These are phyloP conservation scores for Marchantia paleacea DNA, from an alignment of 225 moss, liverwort and hornwort species.

Conservation along the genomic window DNA sequence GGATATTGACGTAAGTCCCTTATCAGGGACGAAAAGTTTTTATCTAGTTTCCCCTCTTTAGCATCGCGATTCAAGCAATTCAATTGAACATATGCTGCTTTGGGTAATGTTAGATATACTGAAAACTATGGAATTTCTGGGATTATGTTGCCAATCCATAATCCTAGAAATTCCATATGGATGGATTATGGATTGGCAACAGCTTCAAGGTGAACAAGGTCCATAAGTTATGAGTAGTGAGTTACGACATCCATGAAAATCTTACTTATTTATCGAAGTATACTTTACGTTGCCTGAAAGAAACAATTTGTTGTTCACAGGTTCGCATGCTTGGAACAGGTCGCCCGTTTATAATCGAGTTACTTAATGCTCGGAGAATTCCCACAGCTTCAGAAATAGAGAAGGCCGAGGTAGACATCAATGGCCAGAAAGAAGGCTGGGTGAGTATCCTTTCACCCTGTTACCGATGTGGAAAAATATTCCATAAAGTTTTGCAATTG, in stretches of 20 bases:
- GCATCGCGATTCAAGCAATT: no score
- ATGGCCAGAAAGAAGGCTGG: constrained; percentile 76
- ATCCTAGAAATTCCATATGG: no score
- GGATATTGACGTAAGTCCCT: constrained; percentile 82
- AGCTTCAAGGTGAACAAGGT: not conserved
- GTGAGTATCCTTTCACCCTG: constrained; percentile 49
- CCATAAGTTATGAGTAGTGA: not conserved
- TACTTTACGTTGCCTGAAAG: not conserved
- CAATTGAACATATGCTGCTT: no score
- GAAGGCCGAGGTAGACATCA: constrained; percentile 66
- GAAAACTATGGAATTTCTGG: no score
- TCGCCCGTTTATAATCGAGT: constrained; percentile 85
- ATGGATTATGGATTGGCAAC: no score
- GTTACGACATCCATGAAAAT: not conserved
- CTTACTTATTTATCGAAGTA: not conserved
- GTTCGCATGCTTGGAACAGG: constrained; percentile 98
- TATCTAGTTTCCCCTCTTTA: no score
- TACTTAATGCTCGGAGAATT: constrained; percentile 77
- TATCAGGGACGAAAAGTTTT: not conserved
- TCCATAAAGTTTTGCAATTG: not conserved
- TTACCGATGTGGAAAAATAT: not conserved
- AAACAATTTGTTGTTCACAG: constrained; percentile 33
- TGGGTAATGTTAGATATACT: no score
- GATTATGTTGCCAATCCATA: no score
- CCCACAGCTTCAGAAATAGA: constrained; percentile 57